phyloP scores from a whole-genome alignment of 495 filamentous ascomycete genomes.

The Penicillium subrubescens region DNA sequence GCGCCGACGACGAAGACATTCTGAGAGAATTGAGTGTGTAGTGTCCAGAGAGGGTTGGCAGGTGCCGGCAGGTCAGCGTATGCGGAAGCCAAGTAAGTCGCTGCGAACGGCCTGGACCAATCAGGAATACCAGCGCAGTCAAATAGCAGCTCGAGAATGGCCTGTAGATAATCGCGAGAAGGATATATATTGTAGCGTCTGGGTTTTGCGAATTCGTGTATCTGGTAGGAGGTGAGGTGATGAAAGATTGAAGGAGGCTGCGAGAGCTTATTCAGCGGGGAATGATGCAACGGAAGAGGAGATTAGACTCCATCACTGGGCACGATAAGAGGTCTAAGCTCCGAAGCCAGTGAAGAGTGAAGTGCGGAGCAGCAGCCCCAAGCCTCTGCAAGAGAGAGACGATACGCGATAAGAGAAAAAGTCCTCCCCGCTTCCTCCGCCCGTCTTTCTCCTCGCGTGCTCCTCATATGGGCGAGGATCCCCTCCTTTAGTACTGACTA shows the following conservation, averaged over 20 bases:
- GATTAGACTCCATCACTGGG: not conserved
- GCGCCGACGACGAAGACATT: not conserved
- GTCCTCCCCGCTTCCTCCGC: slow-evolving; percentile 18
- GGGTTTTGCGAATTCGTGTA: not conserved
- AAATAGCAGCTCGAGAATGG: not conserved
- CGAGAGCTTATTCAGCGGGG: not conserved
- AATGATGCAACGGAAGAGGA: not conserved
- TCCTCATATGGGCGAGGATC: not conserved
- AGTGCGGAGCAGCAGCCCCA: not conserved
- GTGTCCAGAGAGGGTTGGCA: not conserved
- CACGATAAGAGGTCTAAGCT: not conserved
- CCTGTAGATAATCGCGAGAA: not conserved
- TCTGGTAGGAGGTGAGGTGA: not conserved
- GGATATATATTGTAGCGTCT: not conserved
- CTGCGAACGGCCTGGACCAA: not conserved
- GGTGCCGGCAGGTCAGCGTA: not conserved
- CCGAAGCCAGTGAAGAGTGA: not conserved
- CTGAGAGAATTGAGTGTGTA: not conserved
- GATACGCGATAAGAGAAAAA: slow-evolving; percentile 25
- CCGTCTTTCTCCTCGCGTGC: not conserved
- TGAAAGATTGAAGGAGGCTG: not conserved
- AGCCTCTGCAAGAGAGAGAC: not conserved
- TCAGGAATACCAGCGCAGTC: not conserved
- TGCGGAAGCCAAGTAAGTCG: not conserved
- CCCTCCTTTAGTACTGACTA: not conserved